Conservation (phyloP, 495 filamentous ascomycete genomes). For the Talaromyces nanjingensis region DNA sequence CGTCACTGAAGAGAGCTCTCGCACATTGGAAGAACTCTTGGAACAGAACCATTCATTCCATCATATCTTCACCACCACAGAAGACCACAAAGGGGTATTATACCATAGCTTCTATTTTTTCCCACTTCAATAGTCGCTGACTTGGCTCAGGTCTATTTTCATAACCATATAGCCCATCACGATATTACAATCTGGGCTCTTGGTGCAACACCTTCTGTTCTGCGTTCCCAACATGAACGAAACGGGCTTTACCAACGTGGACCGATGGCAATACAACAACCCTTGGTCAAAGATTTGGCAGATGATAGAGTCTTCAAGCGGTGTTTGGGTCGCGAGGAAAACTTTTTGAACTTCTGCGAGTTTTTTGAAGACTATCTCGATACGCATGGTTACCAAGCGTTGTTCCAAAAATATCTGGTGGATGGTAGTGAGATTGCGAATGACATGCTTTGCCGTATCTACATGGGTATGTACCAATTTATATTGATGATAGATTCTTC, state of each 20-base stretch:
- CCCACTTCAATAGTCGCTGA: background rate
- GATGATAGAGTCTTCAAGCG: background rate
- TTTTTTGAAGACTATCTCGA: conserved; percentile 6
- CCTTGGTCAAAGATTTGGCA: background rate
- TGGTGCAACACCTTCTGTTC: background rate
- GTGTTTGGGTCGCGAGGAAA: background rate
- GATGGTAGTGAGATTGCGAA: background rate
- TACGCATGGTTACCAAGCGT: background rate
- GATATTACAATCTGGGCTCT: conserved; percentile 7
- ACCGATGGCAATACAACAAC: background rate
- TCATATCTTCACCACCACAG: conserved; percentile 6
- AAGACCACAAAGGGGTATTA: conserved; percentile 7
- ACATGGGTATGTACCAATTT: background rate
- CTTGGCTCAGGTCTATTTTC: conserved; percentile 3
- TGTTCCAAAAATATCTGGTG: conserved; percentile 9
- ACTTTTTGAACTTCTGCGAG: background rate
- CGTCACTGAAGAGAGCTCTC: conserved; percentile 5
- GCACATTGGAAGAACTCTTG: background rate
- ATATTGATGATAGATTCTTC: background rate
- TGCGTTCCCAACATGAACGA: background rate
- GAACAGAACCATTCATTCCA: background rate
- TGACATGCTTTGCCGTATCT: conserved; percentile 6
- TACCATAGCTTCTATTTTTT: background rate
- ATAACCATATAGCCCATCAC: conserved; percentile 9
- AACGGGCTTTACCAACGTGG: background rate